Base-by-base conservation (phyloP, 306 rosid species). In the Vicia faba region DNA sequence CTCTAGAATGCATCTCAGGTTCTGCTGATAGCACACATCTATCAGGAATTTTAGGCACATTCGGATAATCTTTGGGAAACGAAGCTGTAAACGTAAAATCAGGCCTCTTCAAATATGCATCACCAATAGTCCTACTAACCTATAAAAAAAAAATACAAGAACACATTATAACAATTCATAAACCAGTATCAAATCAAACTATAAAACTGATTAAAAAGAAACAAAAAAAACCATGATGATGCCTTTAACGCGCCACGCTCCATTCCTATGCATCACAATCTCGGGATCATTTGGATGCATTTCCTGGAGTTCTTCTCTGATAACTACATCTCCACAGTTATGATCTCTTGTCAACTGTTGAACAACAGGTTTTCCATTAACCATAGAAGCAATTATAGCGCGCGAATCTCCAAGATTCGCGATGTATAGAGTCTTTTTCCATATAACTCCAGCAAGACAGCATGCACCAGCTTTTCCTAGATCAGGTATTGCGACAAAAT, bases 211-310 rank as follows among this genome's bases (percentile, higher is more conserved):
- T 18, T 49, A 49, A 49, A 49, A 49, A 4, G 23, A 50, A 50
- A 25, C 18, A 2, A 20, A 54, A 12, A 23, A 25, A 11, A 92
- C 97, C 97, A 82, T 92, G 77, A 89, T 89, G 74, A 92, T 84
- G 81, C 96, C 98, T 84, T 85, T 89, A 41, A 92, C 83, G 54
- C 98, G 92, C 96, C 95, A 92, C 0, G 82, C 78, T 77, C 95
- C 98, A 3, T 87, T 73, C 80, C 76, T 85, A 84, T 76, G 54
- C 41, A 85, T 85, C 8, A 87, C 92, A 39, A 92, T 84, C 41
- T 82, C 80, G 16, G 88, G 71, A 85, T 91, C 98, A 75, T 82
- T 75, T 0, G 90, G 87, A 82, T 91, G 91, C 79, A 77, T 64
- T 43, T 84, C 40, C 73, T 25, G 76, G 71, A 92, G 85, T 71